Conservation (phyloP, 345 rosid genomes). For the Camelina neglecta region DNA sequence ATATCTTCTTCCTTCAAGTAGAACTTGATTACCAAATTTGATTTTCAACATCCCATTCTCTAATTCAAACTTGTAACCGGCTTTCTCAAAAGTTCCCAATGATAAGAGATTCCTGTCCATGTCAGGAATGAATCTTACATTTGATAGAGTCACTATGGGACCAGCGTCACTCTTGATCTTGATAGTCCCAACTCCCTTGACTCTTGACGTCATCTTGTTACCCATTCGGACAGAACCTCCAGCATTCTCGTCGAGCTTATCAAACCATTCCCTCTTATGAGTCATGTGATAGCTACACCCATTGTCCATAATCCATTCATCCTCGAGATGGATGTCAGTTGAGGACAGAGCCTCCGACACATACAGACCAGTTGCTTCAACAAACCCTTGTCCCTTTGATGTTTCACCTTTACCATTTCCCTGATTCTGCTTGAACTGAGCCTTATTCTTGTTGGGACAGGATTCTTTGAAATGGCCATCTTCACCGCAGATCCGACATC, state of each 20-base stretch:
- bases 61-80: not conserved
- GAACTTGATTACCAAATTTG: not conserved
- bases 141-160: rapidly evolving
- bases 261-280: not conserved
- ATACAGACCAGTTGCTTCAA: not conserved
- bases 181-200: not conserved
- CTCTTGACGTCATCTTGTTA: not conserved
- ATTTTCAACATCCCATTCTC: not conserved
- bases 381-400: not conserved
- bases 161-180: not conserved
- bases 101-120: not conserved
- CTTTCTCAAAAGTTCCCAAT: not conserved
- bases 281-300: slow-evolving; percentile 13
- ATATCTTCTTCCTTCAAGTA: not conserved
- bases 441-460: not conserved
- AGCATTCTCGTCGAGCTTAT: not conserved
- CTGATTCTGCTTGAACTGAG: not conserved
- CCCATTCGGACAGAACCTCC: not conserved
- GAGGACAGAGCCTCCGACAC: not conserved
- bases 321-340: not conserved
- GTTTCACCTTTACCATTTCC: not conserved
- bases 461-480: not conserved
- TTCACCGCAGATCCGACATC: not conserved
- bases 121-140: not conserved
- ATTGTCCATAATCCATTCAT: not conserved